These are phyloP conservation scores for Styphnolobium japonicum DNA, from an alignment of 306 rosid genomes.

Conservation along the genomic window DNA sequence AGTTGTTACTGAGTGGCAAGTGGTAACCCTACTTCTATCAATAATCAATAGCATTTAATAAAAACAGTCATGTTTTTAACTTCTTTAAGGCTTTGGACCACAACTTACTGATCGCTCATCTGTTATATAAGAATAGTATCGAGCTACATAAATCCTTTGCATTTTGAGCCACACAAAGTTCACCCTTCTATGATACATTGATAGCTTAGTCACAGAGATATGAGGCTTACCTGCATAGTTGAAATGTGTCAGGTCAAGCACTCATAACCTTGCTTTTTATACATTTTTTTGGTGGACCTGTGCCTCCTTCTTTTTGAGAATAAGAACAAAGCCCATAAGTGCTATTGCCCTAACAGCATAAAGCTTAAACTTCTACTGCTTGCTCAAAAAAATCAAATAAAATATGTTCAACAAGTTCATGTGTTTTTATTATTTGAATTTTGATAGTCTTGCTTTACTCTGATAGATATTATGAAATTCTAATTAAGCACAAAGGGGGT, in stretches of 20 bases:
- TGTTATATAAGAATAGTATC: background rate
- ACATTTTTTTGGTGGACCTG: background rate
- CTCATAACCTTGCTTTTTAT: background rate
- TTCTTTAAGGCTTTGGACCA: slow-evolving; percentile 19
- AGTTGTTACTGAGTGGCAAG: background rate
- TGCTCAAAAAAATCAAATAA: too few species aligned
- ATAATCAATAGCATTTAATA: background rate
- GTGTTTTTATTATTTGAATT: too few species aligned
- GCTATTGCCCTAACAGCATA: background rate
- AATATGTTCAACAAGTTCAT: too few species aligned
- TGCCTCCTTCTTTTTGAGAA: background rate
- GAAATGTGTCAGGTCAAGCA: background rate
- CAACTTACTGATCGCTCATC: slow-evolving; percentile 1
- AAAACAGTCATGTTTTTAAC: background rate
- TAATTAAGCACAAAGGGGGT: too few species aligned
- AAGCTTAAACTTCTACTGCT: background rate
- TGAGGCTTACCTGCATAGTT: background rate
- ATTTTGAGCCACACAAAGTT: background rate
- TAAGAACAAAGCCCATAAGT: background rate
- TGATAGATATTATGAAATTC: too few species aligned
- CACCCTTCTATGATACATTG: background rate
- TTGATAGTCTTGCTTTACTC: too few species aligned
- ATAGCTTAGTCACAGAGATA: background rate
- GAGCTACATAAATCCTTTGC: background rate
- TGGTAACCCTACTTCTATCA: background rate